These are phyloP conservation scores for Populus alba DNA, from an alignment of 345 rosid species.

Conservation along the genomic window DNA sequence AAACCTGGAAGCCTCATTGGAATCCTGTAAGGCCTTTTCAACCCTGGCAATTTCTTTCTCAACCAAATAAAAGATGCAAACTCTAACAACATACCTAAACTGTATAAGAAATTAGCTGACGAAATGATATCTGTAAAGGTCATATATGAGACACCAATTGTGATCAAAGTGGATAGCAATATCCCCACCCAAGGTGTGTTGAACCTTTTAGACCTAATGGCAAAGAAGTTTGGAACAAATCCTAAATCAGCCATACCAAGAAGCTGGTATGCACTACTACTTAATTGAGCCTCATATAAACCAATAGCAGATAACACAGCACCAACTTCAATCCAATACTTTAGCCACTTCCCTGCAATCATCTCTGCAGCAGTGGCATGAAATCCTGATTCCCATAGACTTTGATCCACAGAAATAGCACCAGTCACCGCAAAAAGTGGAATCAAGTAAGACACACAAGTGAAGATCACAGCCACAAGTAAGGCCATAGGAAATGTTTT, in stretches of 20 bases:
- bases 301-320: conserved; percentile 71
- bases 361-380: conserved; percentile 71
- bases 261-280: conserved; percentile 70
- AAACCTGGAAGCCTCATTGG: conserved; percentile 53
- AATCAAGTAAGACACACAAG: conserved; percentile 70
- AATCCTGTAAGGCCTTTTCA: conserved; percentile 59
- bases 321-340: conserved; percentile 66
- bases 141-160: conserved; percentile 56
- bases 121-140: conserved; percentile 51
- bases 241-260: conserved; percentile 80
- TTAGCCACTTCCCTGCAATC: conserved; percentile 78
- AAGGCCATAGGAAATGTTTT: conserved; percentile 69
- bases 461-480: conserved; percentile 63
- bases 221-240: conserved; percentile 50
- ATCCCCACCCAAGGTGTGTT: conserved; percentile 83
- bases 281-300: conserved; percentile 76
- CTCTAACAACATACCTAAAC: conserved; percentile 72
- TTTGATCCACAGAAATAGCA: conserved; percentile 58
- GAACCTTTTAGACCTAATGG: conserved; percentile 54
- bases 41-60: conserved; percentile 47
- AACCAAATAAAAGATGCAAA: conserved; percentile 68
- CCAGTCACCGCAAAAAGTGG: conserved; percentile 80
- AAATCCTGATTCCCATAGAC: conserved; percentile 60
- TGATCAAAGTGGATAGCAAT: conserved; percentile 42
- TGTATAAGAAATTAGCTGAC: conserved; percentile 67